Percentiles rank a stretch among this genome's conserved stretches.
phyloP scores from a whole-genome alignment of 352 stramenopile genomes.

The Phytophthora idaei region DNA sequence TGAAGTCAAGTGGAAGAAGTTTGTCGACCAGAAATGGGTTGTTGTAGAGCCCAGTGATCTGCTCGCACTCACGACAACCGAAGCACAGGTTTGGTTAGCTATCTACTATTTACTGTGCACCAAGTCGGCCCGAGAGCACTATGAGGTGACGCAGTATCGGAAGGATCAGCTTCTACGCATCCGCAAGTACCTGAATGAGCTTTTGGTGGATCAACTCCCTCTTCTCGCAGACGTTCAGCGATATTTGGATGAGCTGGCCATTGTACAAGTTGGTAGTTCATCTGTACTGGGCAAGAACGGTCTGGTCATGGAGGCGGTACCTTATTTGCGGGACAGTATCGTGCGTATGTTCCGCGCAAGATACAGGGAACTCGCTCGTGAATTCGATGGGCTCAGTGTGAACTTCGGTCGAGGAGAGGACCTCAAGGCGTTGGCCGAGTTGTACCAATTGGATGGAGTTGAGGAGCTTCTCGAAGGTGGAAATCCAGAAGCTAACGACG shows the following conservation, averaged over 20 bases:
- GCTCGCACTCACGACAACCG: conserved; percentile 91
- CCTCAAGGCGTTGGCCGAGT: conserved; percentile 64
- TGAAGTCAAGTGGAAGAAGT: conserved; percentile 90
- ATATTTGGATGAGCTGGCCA: conserved; percentile 95
- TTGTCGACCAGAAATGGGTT: conserved; percentile 93
- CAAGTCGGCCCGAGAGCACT: conserved; percentile 92
- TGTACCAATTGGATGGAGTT: conserved; percentile 84
- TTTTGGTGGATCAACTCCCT: conserved; percentile 95
- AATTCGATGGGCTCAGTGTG: conserved; percentile 54
- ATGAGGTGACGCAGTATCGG: conserved; percentile 94
- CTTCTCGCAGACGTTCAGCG: conserved; percentile 93
- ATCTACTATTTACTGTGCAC: conserved; percentile 95
- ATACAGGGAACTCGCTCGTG: conserved; percentile 45
- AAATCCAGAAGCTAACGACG: conserved; percentile 6
- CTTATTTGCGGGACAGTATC: conserved; percentile 66
- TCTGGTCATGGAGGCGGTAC: conserved; percentile 83
- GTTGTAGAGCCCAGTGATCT: conserved; percentile 87
- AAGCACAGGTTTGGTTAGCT: conserved; percentile 95
- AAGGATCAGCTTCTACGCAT: conserved; percentile 93
- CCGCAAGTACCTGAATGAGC: conserved; percentile 95
- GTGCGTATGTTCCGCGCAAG: conserved; percentile 45
- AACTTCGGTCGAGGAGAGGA: conserved; percentile 62
- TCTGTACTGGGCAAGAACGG: conserved; percentile 44
- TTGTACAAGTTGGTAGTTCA: conserved; percentile 79
- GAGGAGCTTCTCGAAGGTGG: conserved; percentile 70